A percentile compares a stretch with the other conserved stretches of the same genome.
Conservation (phyloP, 805 yeast genomes). For the Zygosaccharomyces bisporus region DNA sequence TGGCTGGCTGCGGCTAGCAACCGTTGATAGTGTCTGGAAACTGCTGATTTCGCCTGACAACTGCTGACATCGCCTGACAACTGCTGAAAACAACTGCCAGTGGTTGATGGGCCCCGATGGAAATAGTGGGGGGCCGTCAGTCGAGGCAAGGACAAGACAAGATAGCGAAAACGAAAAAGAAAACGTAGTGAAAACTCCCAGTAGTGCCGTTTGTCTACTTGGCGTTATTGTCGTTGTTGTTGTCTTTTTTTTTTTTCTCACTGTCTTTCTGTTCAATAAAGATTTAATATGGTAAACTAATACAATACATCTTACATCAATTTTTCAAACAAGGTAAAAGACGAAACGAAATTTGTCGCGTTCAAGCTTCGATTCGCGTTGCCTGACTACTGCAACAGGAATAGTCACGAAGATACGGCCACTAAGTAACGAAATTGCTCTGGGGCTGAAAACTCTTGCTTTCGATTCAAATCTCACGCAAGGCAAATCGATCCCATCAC, state of each 20-base stretch:
- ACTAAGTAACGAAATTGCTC: not conserved
- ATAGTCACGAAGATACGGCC: not conserved
- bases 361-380: not conserved
- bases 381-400: not conserved
- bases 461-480: not conserved
- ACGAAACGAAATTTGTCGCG: not conserved
- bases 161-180: not conserved
- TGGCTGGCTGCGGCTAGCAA: too few relatives aligned
- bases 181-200: not conserved
- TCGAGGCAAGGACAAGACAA: not conserved
- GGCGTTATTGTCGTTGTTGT: not conserved
- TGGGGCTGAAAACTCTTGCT: not conserved
- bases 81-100: not conserved
- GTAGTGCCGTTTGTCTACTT: not conserved
- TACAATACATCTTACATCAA: not conserved
- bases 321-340: conserved; percentile 1
- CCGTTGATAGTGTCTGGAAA: not conserved
- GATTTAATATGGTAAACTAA: not conserved
- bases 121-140: not conserved
- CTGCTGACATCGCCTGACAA: not conserved
- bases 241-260: not conserved
- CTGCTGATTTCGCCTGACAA: not conserved
- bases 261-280: not conserved
- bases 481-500: not conserved
- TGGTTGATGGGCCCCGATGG: not conserved